Evolutionary conservation across 1,284 basidiomycete genomes (phyloP), one percentile per base, ranked within the genome.

Genomic region (Marasmius fiardii): DNA sequence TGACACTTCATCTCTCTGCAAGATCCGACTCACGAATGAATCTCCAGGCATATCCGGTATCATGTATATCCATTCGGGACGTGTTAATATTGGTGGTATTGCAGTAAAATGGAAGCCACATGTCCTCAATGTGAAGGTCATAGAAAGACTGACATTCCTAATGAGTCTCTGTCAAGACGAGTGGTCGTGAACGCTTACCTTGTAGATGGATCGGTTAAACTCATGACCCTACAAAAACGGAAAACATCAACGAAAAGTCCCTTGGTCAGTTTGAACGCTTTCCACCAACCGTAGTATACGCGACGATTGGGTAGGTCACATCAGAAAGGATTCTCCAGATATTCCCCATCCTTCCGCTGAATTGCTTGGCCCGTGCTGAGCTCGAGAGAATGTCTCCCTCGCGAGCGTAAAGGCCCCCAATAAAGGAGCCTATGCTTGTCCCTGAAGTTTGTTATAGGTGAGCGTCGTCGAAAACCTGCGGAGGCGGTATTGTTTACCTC

Each of bases 51-150:
- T 98, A 98, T 10, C 95, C 95, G 4, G 92, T 93, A 59, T 96
- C 92, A 66, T 99, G 97, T 41, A 98, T 90, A 68, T 98, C 95
- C 95, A 99, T 98, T 4, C 88, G 82, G 10, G 94, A 97, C 57
- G 92, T 94, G 51, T 91, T 95, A 68, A 99, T 98, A 67, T 98
- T 98, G n/a, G 97, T 98, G 6, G 95, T 95, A 67, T 98, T 98
- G 73, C 94, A 97, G 74, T 95, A 99, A 75, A 90, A 99, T 1
- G 97, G 96, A 3, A 99, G 79, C 97, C 96, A 99, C 90, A 97
- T 96, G 72, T 97, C 94, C 74, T 98, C 95, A 54, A 99, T 98
- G 70, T 97, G 93, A 43, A 94, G 85, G 67, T 94, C 92, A 66
- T 94, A 95, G 68, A 98, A 96, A 2, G 87, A 82, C 39, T 41